A percentile compares a stretch with the other conserved stretches of the same genome.
These are phyloP conservation scores for Aspergillus brunneoviolaceus DNA, from an alignment of 2,329 filamentous ascomycete genomes.

Conservation along the genomic window DNA sequence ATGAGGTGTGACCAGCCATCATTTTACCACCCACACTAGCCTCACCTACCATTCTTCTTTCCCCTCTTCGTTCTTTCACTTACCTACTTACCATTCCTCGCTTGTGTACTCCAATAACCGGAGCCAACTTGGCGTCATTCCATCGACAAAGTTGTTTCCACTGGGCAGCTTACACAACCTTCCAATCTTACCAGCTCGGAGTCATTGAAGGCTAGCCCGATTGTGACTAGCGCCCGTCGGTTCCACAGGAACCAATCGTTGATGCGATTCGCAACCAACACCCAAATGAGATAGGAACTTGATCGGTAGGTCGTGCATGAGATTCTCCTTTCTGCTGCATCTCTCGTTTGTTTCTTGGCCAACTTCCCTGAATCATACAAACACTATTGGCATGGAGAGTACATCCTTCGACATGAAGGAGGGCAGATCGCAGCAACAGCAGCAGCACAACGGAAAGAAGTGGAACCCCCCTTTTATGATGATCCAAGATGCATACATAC, in stretches of 20 bases:
- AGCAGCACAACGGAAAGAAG: neutral
- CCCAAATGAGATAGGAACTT: neutral
- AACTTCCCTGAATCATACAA: neutral
- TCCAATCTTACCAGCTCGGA: no score
- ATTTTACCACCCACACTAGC: neutral
- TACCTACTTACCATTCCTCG: neutral
- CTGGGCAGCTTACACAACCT: no score
- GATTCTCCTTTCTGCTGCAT: neutral
- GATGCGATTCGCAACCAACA: neutral
- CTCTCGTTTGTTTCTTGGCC: neutral
- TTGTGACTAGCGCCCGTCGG: slow-evolving; percentile 10
- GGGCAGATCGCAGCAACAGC: neutral
- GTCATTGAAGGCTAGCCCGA: neutral
- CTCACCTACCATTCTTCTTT: neutral
- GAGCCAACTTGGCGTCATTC: neutral
- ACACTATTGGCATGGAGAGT: neutral
- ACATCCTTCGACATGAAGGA: neutral
- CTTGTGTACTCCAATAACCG: neutral
- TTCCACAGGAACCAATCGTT: slow-evolving; percentile 11
- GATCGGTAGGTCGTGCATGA: neutral
- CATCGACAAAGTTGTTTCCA: neutral
- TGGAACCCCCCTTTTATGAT: neutral
- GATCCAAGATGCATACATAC: slow-evolving; percentile 11
- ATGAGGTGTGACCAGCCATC: neutral
- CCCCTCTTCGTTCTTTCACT: neutral